Base-by-base conservation (phyloP, 352 stramenopile genomes). In the Pythium aquatile region DNA sequence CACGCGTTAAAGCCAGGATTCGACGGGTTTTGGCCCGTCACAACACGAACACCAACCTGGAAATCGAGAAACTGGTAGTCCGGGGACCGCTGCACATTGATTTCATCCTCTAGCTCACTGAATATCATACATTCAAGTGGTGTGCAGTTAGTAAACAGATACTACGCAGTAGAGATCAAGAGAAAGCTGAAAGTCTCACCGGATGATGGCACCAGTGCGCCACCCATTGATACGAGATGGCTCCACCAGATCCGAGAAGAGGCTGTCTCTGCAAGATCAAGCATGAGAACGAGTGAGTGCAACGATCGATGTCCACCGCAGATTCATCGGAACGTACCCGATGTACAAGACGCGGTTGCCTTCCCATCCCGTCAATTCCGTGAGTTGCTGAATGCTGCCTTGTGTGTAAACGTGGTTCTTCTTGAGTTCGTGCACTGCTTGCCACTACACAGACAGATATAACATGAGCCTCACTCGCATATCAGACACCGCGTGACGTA, bases 211-310 rank as follows among this genome's bases (percentile, higher is more conserved):
- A 32, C 90, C 94, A 11, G 94, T 98, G 52, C 87, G 88, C 94
- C 94, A 98, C 1, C 92, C 91, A 65, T 89, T 97, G 71, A 97
- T 94, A 33, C 92, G 86, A 33, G 94, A 97, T 5, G 94, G 92
- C 67, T 98, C 93, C 9, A 98, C 91, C 44, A 98, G 76, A 80
- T 98, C 92, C 8, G 94, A 94, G 69, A 98, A 98, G 16, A 98
- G 70, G 46, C 90, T 97, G 59, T 98, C 93, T 37, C 82, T 91
- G 66, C 54, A 37, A 5, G 54, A 49, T 24, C 6, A 10, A 29
- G 3, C n/a, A 65, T 4, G 5, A 55, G 53, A 48, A 33, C 16
- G 40, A 35, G 33, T 46, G 1, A 37, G 39, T 1, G n/a, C 47
- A 54, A 53, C 28, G 7, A 14, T 20, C 24, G 29, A 5, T 54